Conservation (phyloP, 2,329 filamentous ascomycete species). For the Sarocladium oryzae region DNA sequence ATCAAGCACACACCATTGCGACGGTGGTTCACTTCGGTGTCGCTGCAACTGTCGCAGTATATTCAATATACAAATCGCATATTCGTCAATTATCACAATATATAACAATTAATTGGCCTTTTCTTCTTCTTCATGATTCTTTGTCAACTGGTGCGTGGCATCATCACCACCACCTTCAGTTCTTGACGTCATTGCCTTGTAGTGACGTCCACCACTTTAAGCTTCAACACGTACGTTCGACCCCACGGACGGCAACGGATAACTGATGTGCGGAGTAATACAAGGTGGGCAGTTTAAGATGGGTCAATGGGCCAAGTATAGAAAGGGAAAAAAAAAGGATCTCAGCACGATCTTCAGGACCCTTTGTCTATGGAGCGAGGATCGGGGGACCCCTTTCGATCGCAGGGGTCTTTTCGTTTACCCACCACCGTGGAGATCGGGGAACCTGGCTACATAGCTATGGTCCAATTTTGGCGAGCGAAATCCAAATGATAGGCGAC, state of each 20-base stretch:
- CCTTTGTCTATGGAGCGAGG: not conserved
- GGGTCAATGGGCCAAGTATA: too few species aligned
- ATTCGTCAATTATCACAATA: too few species aligned
- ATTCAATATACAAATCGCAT: too few species aligned
- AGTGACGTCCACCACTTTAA: constrained; percentile 1
- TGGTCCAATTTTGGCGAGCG: too few species aligned
- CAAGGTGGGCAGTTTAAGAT: too few species aligned
- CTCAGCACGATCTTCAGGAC: not conserved
- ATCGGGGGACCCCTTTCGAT: not conserved
- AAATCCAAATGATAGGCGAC: too few species aligned
- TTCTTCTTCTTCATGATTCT: too few species aligned
- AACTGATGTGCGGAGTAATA: too few species aligned
- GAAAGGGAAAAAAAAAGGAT: not conserved
- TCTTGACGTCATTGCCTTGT: constrained; percentile 3
- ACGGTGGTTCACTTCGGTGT: not conserved
- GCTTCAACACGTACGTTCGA: constrained; percentile 1
- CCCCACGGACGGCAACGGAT: not conserved
- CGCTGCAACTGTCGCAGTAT: too few species aligned
- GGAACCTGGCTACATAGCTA: not conserved
- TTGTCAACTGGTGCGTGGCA: too few species aligned
- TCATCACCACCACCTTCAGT: not conserved
- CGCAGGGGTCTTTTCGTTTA: not conserved
- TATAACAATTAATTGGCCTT: too few species aligned
- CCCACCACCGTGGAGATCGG: not conserved
- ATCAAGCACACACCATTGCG: too few species aligned